Evolutionary conservation across 140 eudicot genomes (phyloP).

Genomic region (Ambrosia hybrid): DNA sequence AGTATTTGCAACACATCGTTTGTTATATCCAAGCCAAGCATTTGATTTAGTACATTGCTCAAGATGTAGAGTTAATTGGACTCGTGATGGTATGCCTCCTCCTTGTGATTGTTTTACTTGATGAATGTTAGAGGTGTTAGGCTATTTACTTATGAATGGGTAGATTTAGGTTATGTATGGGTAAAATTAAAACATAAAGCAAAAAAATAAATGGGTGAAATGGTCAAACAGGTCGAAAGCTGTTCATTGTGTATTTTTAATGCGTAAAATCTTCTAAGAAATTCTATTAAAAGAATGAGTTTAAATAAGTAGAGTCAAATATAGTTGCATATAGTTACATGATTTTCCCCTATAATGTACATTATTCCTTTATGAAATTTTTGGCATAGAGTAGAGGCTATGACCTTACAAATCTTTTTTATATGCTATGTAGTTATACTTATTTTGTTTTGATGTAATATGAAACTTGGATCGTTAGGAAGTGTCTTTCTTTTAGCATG

Average conservation of each 20-base stretch:
- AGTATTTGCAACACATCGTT: constrained; percentile 56
- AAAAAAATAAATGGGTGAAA: background rate
- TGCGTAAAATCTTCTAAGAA: background rate
- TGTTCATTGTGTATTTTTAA: background rate
- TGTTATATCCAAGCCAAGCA: constrained; percentile 70
- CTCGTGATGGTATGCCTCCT: constrained; percentile 58
- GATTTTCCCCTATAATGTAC: background rate
- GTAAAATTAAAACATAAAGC: background rate
- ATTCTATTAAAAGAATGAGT: background rate
- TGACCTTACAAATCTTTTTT: background rate
- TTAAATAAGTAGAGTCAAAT: constrained; percentile 1
- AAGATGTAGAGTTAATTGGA: constrained; percentile 71
- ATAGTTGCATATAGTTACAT: background rate
- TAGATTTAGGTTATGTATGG: background rate
- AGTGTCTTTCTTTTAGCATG: background rate
- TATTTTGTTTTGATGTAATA: background rate
- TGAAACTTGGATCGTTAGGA: constrained; percentile 5
- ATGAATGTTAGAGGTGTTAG: background rate
- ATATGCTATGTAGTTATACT: constrained; percentile 3
- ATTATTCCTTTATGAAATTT: background rate
- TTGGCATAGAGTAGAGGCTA: background rate
- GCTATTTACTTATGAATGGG: constrained; percentile 4
- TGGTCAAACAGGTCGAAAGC: background rate
- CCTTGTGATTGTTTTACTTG: constrained; percentile 2
- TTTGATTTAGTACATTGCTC: constrained; percentile 78